Base-by-base conservation (phyloP, 139 green algal species). In the Chlorella sp. region DNA sequence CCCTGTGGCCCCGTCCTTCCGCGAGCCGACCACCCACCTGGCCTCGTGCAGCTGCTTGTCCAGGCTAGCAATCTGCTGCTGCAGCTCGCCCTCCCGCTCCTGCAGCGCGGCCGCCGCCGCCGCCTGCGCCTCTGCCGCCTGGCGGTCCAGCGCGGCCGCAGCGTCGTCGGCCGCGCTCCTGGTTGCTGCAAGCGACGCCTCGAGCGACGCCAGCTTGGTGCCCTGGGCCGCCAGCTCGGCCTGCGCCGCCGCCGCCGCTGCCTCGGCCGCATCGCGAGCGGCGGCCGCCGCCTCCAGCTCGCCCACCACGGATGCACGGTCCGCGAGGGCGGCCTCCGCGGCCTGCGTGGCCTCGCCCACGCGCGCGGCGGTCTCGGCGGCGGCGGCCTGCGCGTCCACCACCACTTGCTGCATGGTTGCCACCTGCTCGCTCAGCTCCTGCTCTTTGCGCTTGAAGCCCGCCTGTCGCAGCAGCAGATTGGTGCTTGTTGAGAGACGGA, bases 371-470 rank as follows among this genome's bases (percentile, higher is more conserved):
- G 71, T 51, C 17, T 70, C 69, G 6, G 70, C 77, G 0, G 53
- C 62, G 5, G 62, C 71, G 2, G 40, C 50, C 35, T 79, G 71
- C 1, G 77, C 77, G 17, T 53, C 63, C 3, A 48, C 45, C 5
- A 42, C 62, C 4, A 46, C 45, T 36, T 63, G 46, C 36, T 68
- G 72, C 72, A 78, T 55, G 59, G 23, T 17, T 35, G 60, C 41
- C 60, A 78, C 60, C 72, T 78, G 58, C 36, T 61, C 71, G 0
- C 12, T 6, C 2, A 83, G 50, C 27, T 61, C 59, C 0, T 67
- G 40, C 66, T 86, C 81, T 42, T 80, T 80, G 41, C 66, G 73
- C 59, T 76, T 79, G 71, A 80, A 86, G 25, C 40, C 53, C 35
- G 36, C 35, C 65, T 86, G 77, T 35, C 80, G 62, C 76, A 76